Percentiles rank a stretch among this genome's conserved stretches.
These are phyloP conservation scores for Chaetomium sp. DNA, from an alignment of 2,329 filamentous ascomycete species.

Conservation along the genomic window DNA sequence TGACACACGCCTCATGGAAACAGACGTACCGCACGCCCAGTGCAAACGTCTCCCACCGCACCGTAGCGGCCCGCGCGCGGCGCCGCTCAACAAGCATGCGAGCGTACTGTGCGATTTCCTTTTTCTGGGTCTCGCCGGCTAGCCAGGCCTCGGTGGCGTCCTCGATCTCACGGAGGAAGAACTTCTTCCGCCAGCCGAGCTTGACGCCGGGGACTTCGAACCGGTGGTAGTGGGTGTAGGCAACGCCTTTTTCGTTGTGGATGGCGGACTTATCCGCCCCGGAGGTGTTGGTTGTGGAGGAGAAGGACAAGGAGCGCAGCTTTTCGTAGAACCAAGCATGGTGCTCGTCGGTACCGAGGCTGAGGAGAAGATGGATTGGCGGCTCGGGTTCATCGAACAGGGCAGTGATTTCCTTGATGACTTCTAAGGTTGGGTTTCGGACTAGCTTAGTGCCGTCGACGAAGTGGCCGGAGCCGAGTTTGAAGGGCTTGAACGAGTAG, in stretches of 20 bases:
- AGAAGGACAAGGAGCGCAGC: conserved; percentile 7
- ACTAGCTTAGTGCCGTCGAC: conserved; percentile 25
- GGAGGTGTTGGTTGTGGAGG: background rate
- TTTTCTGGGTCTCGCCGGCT: conserved; percentile 3
- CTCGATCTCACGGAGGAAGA: conserved; percentile 20
- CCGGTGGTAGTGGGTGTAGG: conserved; percentile 22
- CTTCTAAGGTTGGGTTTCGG: conserved; percentile 22
- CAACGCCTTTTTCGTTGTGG: conserved; percentile 11
- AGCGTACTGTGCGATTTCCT: conserved; percentile 14
- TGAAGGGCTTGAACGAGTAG: conserved; percentile 24
- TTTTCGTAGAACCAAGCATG: conserved; percentile 24
- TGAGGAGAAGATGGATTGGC: conserved; percentile 21
- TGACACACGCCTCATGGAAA: conserved; percentile 17
- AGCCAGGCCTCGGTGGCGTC: conserved; percentile 20
- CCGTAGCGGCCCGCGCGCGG: conserved; percentile 17
- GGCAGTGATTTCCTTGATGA: conserved; percentile 20
- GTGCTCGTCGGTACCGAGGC: conserved; percentile 22
- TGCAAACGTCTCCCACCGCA: conserved; percentile 23
- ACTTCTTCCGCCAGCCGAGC: conserved; percentile 17
- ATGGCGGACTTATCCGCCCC: conserved; percentile 6
- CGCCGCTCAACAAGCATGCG: conserved; percentile 17
- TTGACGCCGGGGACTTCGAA: conserved; percentile 20
- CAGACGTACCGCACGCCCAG: conserved; percentile 22
- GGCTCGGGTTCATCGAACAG: conserved; percentile 17
- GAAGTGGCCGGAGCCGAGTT: conserved; percentile 22